Evolutionary conservation across 1,284 basidiomycete species (phyloP).

Genomic region (Omphalotus olearius): DNA sequence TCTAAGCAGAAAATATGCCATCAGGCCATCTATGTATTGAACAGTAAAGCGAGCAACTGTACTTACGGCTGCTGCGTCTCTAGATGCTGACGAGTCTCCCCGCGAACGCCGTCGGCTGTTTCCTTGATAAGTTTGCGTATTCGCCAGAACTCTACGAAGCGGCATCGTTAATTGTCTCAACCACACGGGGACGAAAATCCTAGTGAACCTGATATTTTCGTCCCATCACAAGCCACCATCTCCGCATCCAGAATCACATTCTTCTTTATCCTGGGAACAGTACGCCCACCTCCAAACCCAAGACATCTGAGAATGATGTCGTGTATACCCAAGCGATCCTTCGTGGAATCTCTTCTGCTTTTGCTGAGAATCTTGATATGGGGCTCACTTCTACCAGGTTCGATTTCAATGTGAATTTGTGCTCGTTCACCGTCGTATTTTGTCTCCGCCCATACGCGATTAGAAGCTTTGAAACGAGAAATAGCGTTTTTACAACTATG

Average conservation of each 20-base stretch:
- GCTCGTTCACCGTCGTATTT: constrained; percentile 91
- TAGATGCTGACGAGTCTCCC: not conserved
- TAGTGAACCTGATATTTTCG: constrained; percentile 52
- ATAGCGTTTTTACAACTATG: constrained; percentile 54
- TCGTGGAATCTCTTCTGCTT: constrained; percentile 75
- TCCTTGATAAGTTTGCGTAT: constrained; percentile 54
- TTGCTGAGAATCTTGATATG: constrained; percentile 81
- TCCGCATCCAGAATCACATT: constrained; percentile 82
- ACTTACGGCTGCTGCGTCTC: no score
- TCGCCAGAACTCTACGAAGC: constrained; percentile 60
- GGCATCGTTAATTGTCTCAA: not conserved
- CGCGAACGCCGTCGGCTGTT: constrained; percentile 52
- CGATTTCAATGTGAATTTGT: constrained; percentile 76
- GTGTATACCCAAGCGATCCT: constrained; percentile 68
- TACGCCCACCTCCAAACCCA: constrained; percentile 30
- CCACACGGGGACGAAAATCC: not conserved
- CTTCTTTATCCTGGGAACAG: constrained; percentile 26
- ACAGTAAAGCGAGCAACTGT: no score
- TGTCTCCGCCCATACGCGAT: constrained; percentile 74
- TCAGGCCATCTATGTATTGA: no score
- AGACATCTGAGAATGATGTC: constrained; percentile 61
- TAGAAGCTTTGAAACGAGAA: constrained; percentile 37
- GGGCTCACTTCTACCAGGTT: constrained; percentile 25
- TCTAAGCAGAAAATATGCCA: constrained; percentile 1
- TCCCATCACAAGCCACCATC: constrained; percentile 77